Conservation (phyloP, 1,284 basidiomycete genomes). For the Leccinum subfulvum region DNA sequence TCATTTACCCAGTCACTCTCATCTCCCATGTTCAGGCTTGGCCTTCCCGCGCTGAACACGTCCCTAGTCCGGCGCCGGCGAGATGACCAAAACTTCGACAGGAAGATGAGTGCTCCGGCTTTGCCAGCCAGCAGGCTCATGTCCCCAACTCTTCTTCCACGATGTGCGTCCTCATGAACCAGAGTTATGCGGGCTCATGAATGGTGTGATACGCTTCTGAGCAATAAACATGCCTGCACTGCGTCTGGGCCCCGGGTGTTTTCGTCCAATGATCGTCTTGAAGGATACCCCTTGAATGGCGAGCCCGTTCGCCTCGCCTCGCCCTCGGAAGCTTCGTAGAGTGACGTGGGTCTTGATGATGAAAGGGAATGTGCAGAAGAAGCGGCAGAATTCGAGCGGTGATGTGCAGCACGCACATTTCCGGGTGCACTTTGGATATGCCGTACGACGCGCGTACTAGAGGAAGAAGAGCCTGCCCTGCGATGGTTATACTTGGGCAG, state of each 20-base stretch:
- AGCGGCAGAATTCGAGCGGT: conserved; percentile 68
- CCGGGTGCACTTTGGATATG: conserved; percentile 48
- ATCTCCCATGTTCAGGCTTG: conserved; percentile 60
- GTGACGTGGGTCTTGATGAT: conserved; percentile 71
- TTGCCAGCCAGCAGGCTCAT: conserved; percentile 82
- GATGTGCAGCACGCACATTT: conserved; percentile 45
- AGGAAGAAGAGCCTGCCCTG: conserved; percentile 69
- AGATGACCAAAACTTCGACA: conserved; percentile 69
- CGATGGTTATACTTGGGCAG: conserved; percentile 65
- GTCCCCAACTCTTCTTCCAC: conserved; percentile 85
- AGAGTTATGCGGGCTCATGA: conserved; percentile 48
- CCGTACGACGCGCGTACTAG: conserved; percentile 67
- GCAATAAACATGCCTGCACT: conserved; percentile 62
- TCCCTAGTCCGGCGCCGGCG: conserved; percentile 62
- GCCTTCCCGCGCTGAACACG: conserved; percentile 65
- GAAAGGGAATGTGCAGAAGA: conserved; percentile 70
- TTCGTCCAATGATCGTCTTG: conserved; percentile 49
- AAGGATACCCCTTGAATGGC: conserved; percentile 44
- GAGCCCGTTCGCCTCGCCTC: conserved; percentile 55
- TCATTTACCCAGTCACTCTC: conserved; percentile 85
- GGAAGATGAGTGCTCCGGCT: conserved; percentile 66
- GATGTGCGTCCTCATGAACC: conserved; percentile 63
- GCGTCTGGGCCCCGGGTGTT: conserved; percentile 38
- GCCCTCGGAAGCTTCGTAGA: conserved; percentile 70
- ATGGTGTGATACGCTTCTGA: conserved; percentile 69